Base-by-base conservation (phyloP, 2,329 filamentous ascomycete species). In the Macrophomina phaseolina region DNA sequence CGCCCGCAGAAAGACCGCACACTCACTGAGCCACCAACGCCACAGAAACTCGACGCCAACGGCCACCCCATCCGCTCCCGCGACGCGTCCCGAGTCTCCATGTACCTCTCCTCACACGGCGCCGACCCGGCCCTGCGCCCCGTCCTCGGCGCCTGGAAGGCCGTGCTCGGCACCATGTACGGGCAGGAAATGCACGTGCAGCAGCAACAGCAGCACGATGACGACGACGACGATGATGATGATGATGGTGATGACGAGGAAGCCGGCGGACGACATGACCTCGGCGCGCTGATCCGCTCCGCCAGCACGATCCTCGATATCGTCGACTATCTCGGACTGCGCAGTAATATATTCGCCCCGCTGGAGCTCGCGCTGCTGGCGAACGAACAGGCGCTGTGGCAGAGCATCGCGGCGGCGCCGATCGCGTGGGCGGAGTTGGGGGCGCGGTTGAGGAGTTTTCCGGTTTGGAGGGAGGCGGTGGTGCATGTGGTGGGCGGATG, bases 311-410 rank as follows among this genome's bases (percentile, higher is more conserved):
- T 85, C 8, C 74, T 82, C 53, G 73, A 80, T 14, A 79, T 83
- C 12, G 81, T 82, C 1, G 82, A 84, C 66, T 81, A 81, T 53
- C 78, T 86, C 4, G 75, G 79, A 16, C 81, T 81, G 46, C 76
- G 79, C 16, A 71, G 74, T 14, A 70, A 80, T 56, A 75, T 87
- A 67, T 77, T 78, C 56, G 79, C 80, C 32, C 73, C 79, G 4
- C 79, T 86, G 67, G 82, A 85, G 67, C 78, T 81, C 42, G 79
- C 81, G 1, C 78, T 86, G 2, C 73, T 84, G 64, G 79, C 80
- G 60, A 79, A 81, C 40, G 82, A 81, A 23, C 81, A 84, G 68
- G 70, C 74, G 5, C 76, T 86, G 7, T 84, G 80, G 72, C 76
- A 74, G 14, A 76, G 79, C 5, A 82, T 87, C 67, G 71, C 80